Conservation (phyloP, 2,329 filamentous ascomycete species). For the Pseudocercospora pini-densiflorae region DNA sequence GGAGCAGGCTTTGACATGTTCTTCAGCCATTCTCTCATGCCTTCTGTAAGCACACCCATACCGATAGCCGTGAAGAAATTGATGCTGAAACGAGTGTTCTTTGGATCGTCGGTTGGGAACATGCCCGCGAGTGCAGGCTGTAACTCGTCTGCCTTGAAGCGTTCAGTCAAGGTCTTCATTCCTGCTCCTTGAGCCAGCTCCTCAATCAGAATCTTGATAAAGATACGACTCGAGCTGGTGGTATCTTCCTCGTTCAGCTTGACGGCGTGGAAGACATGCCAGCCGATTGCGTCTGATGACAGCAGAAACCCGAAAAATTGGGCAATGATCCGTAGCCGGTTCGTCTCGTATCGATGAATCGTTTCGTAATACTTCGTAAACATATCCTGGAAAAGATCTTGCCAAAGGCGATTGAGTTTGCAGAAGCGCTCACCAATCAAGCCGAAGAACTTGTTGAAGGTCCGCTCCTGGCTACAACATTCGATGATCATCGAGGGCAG, state of each 20-base stretch:
- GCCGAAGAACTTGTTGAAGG: constrained; percentile 97
- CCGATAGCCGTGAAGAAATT: constrained; percentile 99
- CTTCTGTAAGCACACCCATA: constrained; percentile 92
- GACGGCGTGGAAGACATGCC: constrained; percentile 84
- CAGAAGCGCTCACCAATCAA: constrained; percentile 93
- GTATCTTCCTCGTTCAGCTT: constrained; percentile 97
- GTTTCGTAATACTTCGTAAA: constrained; percentile 96
- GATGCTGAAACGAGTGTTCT: constrained; percentile 94
- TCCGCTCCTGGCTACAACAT: constrained; percentile 94
- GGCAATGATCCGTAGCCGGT: constrained; percentile 91
- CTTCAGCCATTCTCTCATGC: constrained; percentile 88
- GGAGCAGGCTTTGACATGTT: constrained; percentile 85
- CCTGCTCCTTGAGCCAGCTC: constrained; percentile 87
- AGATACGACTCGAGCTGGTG: constrained; percentile 94
- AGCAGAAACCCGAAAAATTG: constrained; percentile 93
- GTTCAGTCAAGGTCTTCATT: constrained; percentile 75
- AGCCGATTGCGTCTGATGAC: constrained; percentile 84
- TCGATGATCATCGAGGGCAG: constrained; percentile 97
- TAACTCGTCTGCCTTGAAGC: constrained; percentile 78
- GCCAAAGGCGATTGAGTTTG: constrained; percentile 95
- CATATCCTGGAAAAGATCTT: constrained; percentile 84
- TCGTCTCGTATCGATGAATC: constrained; percentile 96
- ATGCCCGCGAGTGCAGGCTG: constrained; percentile 80
- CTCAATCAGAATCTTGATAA: constrained; percentile 97
- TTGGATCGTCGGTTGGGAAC: constrained; percentile 86